Percentiles rank a stretch among this genome's conserved stretches.
These are phyloP conservation scores for Boletus smithii DNA, from an alignment of 1,284 basidiomycete species.

Conservation along the genomic window DNA sequence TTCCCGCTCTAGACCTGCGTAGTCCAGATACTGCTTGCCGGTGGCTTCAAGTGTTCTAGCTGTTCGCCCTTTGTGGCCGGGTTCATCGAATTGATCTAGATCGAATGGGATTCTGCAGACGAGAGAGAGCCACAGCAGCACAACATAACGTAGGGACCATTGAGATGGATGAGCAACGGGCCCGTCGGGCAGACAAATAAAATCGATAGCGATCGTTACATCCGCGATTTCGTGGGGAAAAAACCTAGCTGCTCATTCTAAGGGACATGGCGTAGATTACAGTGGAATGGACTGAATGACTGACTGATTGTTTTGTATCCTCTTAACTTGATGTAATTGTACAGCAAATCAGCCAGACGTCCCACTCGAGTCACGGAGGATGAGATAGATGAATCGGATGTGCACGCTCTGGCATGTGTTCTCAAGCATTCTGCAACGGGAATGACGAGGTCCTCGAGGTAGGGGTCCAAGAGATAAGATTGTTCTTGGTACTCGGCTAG, in stretches of 20 bases:
- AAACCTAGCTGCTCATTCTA: slow-evolving; percentile 63
- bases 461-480: slow-evolving; percentile 93
- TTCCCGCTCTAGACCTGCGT: slow-evolving; percentile 79
- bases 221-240: slow-evolving; percentile 90
- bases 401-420: slow-evolving; percentile 48
- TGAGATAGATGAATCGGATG: slow-evolving; percentile 34
- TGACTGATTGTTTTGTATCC: slow-evolving; percentile 91
- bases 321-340: slow-evolving; percentile 84
- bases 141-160: slow-evolving; percentile 85
- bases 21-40: slow-evolving; percentile 59
- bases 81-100: slow-evolving; percentile 77
- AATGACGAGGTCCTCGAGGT: slow-evolving; percentile 77
- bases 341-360: slow-evolving; percentile 65
- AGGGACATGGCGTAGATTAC: slow-evolving; percentile 12
- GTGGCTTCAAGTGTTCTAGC: slow-evolving; percentile 55
- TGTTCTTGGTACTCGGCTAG: slow-evolving; percentile 92
- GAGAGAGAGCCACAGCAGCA: slow-evolving; percentile 90
- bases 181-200: slow-evolving; percentile 53
- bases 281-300: slow-evolving; percentile 32
- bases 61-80: slow-evolving; percentile 45
- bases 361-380: slow-evolving; percentile 45
- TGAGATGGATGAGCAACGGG: slow-evolving; percentile 42
- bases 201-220: slow-evolving; percentile 70
- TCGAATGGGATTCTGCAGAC: slow-evolving; percentile 95
- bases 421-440: slow-evolving; percentile 75